Evolutionary conservation across 192 early-diverging fungal species (phyloP), one percentile per base, ranked within the genome.

Genomic region (Backusella morwellensis): DNA sequence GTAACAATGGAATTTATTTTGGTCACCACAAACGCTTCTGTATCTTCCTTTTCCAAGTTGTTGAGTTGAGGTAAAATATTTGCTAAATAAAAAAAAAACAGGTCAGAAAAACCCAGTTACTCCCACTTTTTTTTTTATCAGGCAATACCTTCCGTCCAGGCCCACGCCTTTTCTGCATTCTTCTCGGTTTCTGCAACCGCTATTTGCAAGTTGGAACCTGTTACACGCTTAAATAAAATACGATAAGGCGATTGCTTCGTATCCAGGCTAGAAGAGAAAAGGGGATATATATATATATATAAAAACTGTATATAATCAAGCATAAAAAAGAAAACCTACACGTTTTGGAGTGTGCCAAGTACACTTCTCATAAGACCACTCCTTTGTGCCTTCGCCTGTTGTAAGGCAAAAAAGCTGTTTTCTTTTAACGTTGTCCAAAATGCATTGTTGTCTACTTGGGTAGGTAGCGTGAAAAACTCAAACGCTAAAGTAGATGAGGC

Each of bases 1-100:
- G 95, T 92, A n/a, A 96, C 95, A 63, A 96, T 84, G 52, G 96
- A 95, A 54, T 94, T 90, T 76, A 99, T 94, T 82, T 99, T 99
- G n/a, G 96, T 95, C 72, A 95, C 86, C 3, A 95, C 92, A 88
- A 93, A 99, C 50, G 90, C 91, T 68, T 95, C 93, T 68, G 92
- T 90, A 77, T 99, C 97, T 17, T 85, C 80, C 5, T 83, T 63
- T 81, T 97, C 96, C 69, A 99, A 83, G 44, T 87, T 90, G 6
- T 79, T 72, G 4, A 97, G 82, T 52, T 89, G 91, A 7, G 87
- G 81, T 70, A 89, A 79, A 7, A 98, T 87, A 79, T 95, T 95
- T 6, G 95, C 95, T 79, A 23, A 15, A 69, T 36, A 8, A 47
- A 14, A 14, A 17, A 26, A 2, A 41, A 35, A 70, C 14, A 41